Conservation (phyloP, 2,329 filamentous ascomycete species). For the Pestalotiopsis fici region DNA sequence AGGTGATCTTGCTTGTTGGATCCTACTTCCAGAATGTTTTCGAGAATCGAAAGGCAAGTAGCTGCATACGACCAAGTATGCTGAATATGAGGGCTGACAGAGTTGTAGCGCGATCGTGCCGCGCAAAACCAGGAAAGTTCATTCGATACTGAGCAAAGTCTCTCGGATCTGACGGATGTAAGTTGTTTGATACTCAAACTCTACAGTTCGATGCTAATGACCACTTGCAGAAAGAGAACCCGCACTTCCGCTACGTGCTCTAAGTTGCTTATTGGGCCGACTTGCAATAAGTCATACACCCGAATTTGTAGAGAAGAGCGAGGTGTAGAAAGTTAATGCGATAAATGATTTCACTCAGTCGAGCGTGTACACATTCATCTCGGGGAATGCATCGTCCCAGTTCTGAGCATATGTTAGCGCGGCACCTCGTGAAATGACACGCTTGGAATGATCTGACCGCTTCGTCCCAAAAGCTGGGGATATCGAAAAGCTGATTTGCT, state of each 20-base stretch:
- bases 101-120: background rate
- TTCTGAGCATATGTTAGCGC: background rate
- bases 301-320: background rate
- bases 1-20: background rate
- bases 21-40: background rate
- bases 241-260: background rate
- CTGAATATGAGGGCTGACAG: background rate
- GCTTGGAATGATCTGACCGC: background rate
- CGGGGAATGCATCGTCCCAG: slow-evolving; percentile 2
- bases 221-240: slow-evolving; percentile 1
- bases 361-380: slow-evolving; percentile 3
- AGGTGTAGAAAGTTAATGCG: background rate
- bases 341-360: background rate
- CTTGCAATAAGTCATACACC: background rate
- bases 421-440: background rate
- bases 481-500: background rate
- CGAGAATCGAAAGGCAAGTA: background rate
- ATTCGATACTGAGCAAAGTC: background rate
- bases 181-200: background rate
- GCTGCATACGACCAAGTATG: background rate
- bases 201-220: background rate
- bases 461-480: slow-evolving; percentile 1
- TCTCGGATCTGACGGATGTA: slow-evolving; percentile 4
- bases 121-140: background rate
- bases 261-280: background rate